Percentiles rank a stretch among this genome's conserved stretches.
These are phyloP conservation scores for Podospora pseudoanserina DNA, from an alignment of 495 filamentous ascomycete genomes.

Conservation along the genomic window DNA sequence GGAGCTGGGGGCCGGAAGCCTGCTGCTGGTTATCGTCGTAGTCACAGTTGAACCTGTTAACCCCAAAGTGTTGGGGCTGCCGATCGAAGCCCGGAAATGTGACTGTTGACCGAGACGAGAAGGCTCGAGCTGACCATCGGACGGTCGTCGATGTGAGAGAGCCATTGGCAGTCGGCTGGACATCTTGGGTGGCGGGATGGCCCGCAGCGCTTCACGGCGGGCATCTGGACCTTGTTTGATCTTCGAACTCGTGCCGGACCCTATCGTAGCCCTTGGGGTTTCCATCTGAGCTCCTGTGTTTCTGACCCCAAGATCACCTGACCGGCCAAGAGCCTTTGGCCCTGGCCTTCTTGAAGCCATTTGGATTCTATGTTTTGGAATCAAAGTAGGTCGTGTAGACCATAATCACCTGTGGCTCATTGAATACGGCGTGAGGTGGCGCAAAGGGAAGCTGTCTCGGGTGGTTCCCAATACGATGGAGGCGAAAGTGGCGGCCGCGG, in stretches of 20 bases:
- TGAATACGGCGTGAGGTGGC: conserved; percentile 9
- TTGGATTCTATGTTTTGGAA: conserved; percentile 22
- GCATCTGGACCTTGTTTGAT: conserved; percentile 24
- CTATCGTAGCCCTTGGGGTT: conserved; percentile 16
- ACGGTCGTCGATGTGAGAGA: conserved; percentile 27
- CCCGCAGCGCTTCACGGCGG: conserved; percentile 25
- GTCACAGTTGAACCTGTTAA: conserved; percentile 16
- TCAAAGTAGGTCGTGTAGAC: conserved; percentile 17
- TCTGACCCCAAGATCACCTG: conserved; percentile 19
- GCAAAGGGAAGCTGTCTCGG: conserved; percentile 3
- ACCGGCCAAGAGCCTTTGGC: conserved; percentile 20
- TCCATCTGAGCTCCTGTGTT: conserved; percentile 17
- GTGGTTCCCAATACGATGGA: conserved; percentile 12
- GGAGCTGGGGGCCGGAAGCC: conserved; percentile 19
- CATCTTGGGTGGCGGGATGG: conserved; percentile 33
- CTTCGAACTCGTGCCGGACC: conserved; percentile 19
- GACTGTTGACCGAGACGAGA: conserved; percentile 32
- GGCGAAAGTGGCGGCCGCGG: conserved; percentile 21
- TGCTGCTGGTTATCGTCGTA: conserved; percentile 15
- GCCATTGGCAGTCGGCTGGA: conserved; percentile 38
- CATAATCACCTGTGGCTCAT: conserved; percentile 28
- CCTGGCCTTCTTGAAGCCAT: conserved; percentile 34
- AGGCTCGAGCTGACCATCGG: conserved; percentile 23
- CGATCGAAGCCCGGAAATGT: conserved; percentile 30
- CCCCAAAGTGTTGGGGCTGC: conserved; percentile 17